A percentile compares a stretch with the other conserved stretches of the same genome.
Conservation (phyloP, 108 stramenopile genomes). For the Discostella pseudostelligera region DNA sequence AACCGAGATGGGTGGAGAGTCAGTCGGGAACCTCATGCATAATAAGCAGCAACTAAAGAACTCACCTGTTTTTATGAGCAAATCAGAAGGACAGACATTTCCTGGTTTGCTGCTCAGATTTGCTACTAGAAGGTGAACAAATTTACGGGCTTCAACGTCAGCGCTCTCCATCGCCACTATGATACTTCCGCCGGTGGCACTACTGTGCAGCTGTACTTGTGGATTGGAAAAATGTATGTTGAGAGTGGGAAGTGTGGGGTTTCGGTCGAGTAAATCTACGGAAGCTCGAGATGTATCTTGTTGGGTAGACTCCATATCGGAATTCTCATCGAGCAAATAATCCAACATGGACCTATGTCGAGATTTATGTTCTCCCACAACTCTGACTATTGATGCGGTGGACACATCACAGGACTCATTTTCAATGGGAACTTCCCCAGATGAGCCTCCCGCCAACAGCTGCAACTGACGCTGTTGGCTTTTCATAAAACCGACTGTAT, state of each 20-base stretch:
- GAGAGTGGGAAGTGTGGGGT: constrained; percentile 41
- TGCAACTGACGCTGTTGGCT: constrained; percentile 44
- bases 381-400: not conserved
- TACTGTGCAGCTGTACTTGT: constrained; percentile 52
- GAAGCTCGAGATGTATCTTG: not conserved
- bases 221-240: constrained; percentile 59
- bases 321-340: constrained; percentile 34
- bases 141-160: constrained; percentile 51
- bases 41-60: not conserved
- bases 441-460: constrained; percentile 13
- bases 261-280: constrained; percentile 8
- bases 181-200: constrained; percentile 47
- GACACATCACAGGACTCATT: constrained; percentile 5
- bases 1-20: not conserved
- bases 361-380: constrained; percentile 14
- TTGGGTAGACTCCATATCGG: constrained; percentile 9
- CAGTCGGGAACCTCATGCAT: not conserved
- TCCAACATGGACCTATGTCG: constrained; percentile 11
- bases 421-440: not conserved
- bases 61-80: constrained; percentile 47
- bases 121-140: constrained; percentile 36
- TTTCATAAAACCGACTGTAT: constrained; percentile 50
- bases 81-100: constrained; percentile 27
- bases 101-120: constrained; percentile 11
- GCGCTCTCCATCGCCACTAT: constrained; percentile 54